Conservation (phyloP, 371 early-diverging fungal species). For the Circinella minor region DNA sequence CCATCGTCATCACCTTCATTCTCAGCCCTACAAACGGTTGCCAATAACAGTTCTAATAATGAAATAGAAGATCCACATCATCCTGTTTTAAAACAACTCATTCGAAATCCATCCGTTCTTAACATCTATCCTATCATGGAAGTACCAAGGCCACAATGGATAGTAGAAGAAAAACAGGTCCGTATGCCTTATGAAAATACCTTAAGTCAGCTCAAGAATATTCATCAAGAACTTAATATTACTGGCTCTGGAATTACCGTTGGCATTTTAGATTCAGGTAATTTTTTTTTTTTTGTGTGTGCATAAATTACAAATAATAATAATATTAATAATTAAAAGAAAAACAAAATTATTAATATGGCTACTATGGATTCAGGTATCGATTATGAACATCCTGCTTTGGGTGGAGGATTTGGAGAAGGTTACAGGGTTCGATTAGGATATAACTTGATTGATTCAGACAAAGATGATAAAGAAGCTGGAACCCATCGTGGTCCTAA, state of each 20-base stretch:
- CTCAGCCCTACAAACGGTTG: neutral
- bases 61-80: conserved; percentile 10
- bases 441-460: conserved; percentile 30
- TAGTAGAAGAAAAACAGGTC: neutral
- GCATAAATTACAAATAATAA: too few species aligned
- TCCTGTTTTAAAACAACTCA: conserved; percentile 28
- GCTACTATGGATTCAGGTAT: conserved; percentile 34
- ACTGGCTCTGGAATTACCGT: conserved; percentile 30
- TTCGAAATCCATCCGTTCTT: conserved; percentile 23
- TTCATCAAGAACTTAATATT: conserved; percentile 12
- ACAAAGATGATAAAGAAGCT: conserved; percentile 25
- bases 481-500: conserved; percentile 19
- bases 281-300: neutral
- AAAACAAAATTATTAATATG: neutral
- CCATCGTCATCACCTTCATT: neutral
- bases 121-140: conserved; percentile 35
- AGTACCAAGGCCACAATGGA: conserved; percentile 36
- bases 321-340: neutral
- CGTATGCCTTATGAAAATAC: conserved; percentile 21
- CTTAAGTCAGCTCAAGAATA: conserved; percentile 16
- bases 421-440: conserved; percentile 53
- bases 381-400: conserved; percentile 64
- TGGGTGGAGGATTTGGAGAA: conserved; percentile 66
- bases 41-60: neutral
- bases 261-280: conserved; percentile 37